Evolutionary conservation across 2,329 filamentous ascomycete species (phyloP).

Genomic region (Xylariomycetidae sp.): DNA sequence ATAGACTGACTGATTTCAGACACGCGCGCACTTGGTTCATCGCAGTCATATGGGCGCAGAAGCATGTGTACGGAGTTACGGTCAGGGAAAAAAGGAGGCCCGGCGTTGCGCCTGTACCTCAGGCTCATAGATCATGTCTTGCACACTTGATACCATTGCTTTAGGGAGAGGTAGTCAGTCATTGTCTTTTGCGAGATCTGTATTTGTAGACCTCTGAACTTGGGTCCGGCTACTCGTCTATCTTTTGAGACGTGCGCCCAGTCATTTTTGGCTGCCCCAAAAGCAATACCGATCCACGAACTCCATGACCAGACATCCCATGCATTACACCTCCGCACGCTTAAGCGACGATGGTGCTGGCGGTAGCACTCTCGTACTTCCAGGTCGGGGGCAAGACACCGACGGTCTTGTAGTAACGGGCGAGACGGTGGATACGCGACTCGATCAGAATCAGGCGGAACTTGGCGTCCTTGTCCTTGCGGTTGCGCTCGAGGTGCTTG

Average conservation of each 20-base stretch:
- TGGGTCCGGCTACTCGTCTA: slow-evolving; percentile 12
- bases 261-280: slow-evolving; percentile 19
- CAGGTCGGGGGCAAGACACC: slow-evolving; percentile 82
- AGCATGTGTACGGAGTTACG: slow-evolving; percentile 19
- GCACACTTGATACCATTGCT: slow-evolving; percentile 21
- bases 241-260: slow-evolving; percentile 16
- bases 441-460: slow-evolving; percentile 99
- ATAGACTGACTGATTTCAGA: too few relatives aligned
- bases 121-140: slow-evolving; percentile 11
- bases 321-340: slow-evolving; percentile 25
- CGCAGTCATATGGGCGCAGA: too few relatives aligned
- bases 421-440: slow-evolving; percentile 99
- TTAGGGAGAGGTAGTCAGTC: slow-evolving; percentile 1
- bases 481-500: slow-evolving; percentile 99
- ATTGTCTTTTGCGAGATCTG: slow-evolving; percentile 13
- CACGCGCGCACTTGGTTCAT: background rate
- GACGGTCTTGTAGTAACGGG: slow-evolving; percentile 99
- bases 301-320: slow-evolving; percentile 25
- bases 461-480: slow-evolving; percentile 99
- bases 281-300: slow-evolving; percentile 27
- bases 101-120: slow-evolving; percentile 12
- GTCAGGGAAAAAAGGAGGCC: slow-evolving; percentile 9
- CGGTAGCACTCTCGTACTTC: slow-evolving; percentile 98
- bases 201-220: slow-evolving; percentile 9
- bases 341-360: slow-evolving; percentile 90